A percentile compares a stretch with the other conserved stretches of the same genome.
Evolutionary conservation across 2,329 filamentous ascomycete genomes (phyloP).

Genomic region (Grosmannia huntii): DNA sequence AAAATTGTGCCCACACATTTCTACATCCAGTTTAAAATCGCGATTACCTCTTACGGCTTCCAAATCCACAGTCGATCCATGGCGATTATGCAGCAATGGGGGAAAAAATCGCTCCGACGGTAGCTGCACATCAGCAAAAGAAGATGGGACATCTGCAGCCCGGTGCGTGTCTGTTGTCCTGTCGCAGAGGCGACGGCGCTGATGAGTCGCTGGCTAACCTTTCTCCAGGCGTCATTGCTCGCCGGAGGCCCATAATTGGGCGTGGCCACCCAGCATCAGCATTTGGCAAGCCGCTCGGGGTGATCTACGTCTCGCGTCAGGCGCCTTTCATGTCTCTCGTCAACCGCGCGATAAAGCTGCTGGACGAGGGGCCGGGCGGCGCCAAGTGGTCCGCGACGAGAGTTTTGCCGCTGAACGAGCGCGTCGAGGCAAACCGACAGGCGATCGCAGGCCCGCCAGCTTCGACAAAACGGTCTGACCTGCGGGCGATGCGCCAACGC

Average conservation of each 20-base stretch:
- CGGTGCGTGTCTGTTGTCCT: neutral
- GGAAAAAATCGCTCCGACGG: neutral
- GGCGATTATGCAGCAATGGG: neutral
- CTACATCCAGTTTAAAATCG: neutral
- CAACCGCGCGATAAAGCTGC: constrained; percentile 50
- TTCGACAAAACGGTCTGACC: neutral
- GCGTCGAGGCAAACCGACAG: constrained; percentile 27
- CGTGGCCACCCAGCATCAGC: neutral
- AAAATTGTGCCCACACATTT: neutral
- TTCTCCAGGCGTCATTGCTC: neutral
- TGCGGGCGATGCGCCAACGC: constrained; percentile 16
- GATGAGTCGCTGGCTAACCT: neutral
- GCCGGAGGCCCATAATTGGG: constrained; percentile 5
- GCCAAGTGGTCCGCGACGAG: constrained; percentile 33
- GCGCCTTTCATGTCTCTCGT: constrained; percentile 58
- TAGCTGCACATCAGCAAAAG: neutral
- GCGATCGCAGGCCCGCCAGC: constrained; percentile 8
- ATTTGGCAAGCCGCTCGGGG: neutral
- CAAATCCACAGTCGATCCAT: neutral
- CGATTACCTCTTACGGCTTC: neutral
- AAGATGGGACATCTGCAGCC: neutral
- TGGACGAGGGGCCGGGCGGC: constrained; percentile 37
- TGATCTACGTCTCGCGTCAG: constrained; percentile 50
- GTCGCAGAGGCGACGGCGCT: neutral
- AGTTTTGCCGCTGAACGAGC: constrained; percentile 30